Evolutionary conservation across 768 basidiomycete genomes (phyloP).

Genomic region (Leucocoprinus leucothites): DNA sequence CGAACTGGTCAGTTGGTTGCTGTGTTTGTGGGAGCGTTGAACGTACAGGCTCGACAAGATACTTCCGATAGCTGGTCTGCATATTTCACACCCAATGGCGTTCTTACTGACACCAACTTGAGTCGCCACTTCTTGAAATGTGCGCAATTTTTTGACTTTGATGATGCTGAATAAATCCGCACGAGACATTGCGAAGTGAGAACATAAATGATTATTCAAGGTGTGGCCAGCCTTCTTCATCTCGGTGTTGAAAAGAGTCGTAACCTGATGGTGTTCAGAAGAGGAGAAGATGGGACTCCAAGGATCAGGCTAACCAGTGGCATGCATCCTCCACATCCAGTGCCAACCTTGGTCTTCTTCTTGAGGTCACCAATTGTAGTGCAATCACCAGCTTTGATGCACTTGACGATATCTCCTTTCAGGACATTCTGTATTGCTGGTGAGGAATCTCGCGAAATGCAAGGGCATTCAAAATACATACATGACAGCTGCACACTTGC

Average conservation of each 20-base stretch:
- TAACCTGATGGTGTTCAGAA: slow-evolving; percentile 15
- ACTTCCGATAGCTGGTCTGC: slow-evolving; percentile 66
- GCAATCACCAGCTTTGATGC: slow-evolving; percentile 47
- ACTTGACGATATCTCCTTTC: slow-evolving; percentile 53
- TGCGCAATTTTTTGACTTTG: slow-evolving; percentile 57
- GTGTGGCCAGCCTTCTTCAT: slow-evolving; percentile 65
- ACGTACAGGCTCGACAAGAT: slow-evolving; percentile 40
- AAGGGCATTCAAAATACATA: slow-evolving; percentile 18
- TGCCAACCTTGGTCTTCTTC: slow-evolving; percentile 64
- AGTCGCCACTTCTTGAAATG: slow-evolving; percentile 53
- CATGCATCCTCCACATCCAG: slow-evolving; percentile 73
- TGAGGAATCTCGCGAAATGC: neutral
- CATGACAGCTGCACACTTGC: slow-evolving; percentile 71
- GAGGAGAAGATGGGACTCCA: slow-evolving; percentile 17
- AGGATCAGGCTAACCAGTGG: slow-evolving; percentile 42
- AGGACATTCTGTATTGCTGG: slow-evolving; percentile 45
- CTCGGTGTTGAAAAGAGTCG: slow-evolving; percentile 46
- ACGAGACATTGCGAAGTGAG: slow-evolving; percentile 62
- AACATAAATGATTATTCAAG: slow-evolving; percentile 58
- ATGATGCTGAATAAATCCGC: slow-evolving; percentile 66
- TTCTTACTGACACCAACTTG: slow-evolving; percentile 42
- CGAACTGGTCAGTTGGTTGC: neutral
- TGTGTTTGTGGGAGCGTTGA: neutral
- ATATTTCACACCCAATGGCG: slow-evolving; percentile 67
- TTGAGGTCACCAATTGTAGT: slow-evolving; percentile 53